A percentile compares a stretch with the other conserved stretches of the same genome.
Evolutionary conservation across 2,329 filamentous ascomycete genomes (phyloP).

Genomic region (Pseudofabraea citricarpa): DNA sequence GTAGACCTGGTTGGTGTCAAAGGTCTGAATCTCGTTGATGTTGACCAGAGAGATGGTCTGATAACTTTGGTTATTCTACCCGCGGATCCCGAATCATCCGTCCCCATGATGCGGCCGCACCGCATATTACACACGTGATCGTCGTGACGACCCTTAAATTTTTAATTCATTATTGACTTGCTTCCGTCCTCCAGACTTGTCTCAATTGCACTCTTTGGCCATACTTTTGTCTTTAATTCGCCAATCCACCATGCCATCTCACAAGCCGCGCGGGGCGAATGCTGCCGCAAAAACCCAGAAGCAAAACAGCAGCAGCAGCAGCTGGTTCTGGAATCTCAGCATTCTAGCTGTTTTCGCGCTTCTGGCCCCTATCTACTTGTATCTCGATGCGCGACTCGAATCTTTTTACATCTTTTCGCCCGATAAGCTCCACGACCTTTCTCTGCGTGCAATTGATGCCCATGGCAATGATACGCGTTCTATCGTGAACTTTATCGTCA

Average conservation of each 20-base stretch:
- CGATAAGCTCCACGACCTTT: conserved; percentile 62
- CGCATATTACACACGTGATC: too few relatives aligned
- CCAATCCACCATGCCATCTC: not conserved
- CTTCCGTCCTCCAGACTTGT: not conserved
- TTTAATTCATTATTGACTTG: not conserved
- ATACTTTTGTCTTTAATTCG: too few relatives aligned
- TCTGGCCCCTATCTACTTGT: conserved; percentile 47
- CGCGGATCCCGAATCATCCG: too few relatives aligned
- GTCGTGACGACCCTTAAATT: not conserved
- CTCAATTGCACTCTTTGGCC: not conserved
- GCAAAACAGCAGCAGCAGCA: not conserved
- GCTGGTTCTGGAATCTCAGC: conserved; percentile 29
- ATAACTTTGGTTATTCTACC: too few relatives aligned
- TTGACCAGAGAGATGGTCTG: too few relatives aligned
- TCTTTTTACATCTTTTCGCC: conserved; percentile 72
- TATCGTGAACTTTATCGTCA: conserved; percentile 65
- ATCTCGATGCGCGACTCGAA: conserved; percentile 47
- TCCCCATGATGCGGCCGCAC: too few relatives aligned
- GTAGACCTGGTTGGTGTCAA: too few relatives aligned
- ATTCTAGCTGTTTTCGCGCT: conserved; percentile 49
- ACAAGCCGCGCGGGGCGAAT: not conserved
- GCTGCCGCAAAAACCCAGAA: not conserved
- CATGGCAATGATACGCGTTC: conserved; percentile 72
- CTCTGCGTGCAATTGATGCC: conserved; percentile 57
- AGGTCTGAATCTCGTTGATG: too few relatives aligned